phyloP scores from a whole-genome alignment of 2,329 filamentous ascomycete genomes.

The Aschersonia sp. region DNA sequence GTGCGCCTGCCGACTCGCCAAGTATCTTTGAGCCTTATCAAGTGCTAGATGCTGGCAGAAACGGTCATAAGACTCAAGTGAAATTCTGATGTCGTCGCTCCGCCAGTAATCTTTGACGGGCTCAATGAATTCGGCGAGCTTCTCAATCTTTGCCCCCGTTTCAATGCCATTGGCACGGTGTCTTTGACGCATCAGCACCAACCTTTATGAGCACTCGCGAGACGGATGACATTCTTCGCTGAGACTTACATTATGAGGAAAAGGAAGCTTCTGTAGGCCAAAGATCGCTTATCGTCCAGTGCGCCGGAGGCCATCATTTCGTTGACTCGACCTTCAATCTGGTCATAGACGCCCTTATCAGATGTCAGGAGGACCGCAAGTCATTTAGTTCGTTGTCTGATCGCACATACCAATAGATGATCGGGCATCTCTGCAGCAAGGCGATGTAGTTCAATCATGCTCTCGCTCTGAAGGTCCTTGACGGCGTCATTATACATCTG shows the following conservation, averaged over 20 bases:
- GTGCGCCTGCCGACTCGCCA: conserved; percentile 59
- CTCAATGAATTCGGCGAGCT: conserved; percentile 65
- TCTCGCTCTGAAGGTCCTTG: conserved; percentile 73
- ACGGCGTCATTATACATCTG: conserved; percentile 74
- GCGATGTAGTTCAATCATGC: conserved; percentile 76
- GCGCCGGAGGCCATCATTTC: conserved; percentile 61
- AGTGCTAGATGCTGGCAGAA: conserved; percentile 74
- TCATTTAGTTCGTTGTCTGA: not conserved
- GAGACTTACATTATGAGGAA: conserved; percentile 70
- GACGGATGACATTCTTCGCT: not conserved
- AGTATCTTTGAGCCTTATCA: conserved; percentile 66
- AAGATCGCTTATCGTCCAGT: conserved; percentile 68
- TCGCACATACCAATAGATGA: conserved; percentile 55
- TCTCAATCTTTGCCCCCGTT: conserved; percentile 51
- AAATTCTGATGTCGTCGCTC: conserved; percentile 49
- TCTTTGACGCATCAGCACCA: conserved; percentile 21
- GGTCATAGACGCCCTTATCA: conserved; percentile 62
- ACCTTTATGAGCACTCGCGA: no score
- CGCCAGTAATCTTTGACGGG: conserved; percentile 75
- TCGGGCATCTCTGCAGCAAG: conserved; percentile 85
- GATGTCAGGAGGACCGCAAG: not conserved
- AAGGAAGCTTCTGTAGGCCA: conserved; percentile 78
- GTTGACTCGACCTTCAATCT: conserved; percentile 70
- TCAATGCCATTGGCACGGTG: conserved; percentile 73
- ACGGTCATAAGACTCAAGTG: conserved; percentile 58